These are phyloP conservation scores for Tetrastigma voinierianum DNA, from an alignment of 164 flowering plant genomes.

Conservation along the genomic window DNA sequence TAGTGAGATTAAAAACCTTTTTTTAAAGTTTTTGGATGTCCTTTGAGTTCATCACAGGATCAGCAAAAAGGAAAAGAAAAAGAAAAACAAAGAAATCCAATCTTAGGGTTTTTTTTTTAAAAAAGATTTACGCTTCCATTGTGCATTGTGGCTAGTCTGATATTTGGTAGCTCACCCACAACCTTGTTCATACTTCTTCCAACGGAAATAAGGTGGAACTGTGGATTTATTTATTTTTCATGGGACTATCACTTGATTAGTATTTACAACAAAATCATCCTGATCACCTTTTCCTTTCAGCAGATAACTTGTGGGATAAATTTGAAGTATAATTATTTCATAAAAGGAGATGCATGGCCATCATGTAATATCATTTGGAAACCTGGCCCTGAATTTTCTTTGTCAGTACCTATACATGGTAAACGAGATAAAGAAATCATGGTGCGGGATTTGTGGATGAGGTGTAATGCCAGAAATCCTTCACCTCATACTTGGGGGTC, in stretches of 20 bases:
- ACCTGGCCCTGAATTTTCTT: conserved; percentile 62
- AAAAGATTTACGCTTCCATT: no score
- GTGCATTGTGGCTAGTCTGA: no score
- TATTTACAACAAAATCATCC: no score
- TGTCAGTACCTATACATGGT: conserved; percentile 40
- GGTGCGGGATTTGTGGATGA: conserved; percentile 64
- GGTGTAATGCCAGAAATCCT: conserved; percentile 22
- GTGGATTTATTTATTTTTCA: not conserved
- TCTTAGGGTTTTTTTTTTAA: no score
- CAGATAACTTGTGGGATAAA: conserved; percentile 57
- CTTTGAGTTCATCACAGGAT: no score
- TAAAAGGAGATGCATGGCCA: conserved; percentile 46
- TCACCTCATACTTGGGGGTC: conserved; percentile 47
- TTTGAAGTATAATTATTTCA: conserved; percentile 65
- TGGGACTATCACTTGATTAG: not conserved
- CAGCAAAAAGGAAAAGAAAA: no score
- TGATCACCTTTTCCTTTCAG: conserved; percentile 3
- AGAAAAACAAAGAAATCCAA: no score
- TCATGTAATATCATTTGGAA: conserved; percentile 59
- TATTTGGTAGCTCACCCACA: no score
- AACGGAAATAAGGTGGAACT: no score
- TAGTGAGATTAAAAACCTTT: no score
- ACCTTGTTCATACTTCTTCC: no score
- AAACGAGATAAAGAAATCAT: conserved; percentile 32
- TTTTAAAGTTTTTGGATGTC: no score